Evolutionary conservation across 2,329 filamentous ascomycete genomes (phyloP), one percentile per base, ranked within the genome.

Genomic region (Anthostomella pinea): DNA sequence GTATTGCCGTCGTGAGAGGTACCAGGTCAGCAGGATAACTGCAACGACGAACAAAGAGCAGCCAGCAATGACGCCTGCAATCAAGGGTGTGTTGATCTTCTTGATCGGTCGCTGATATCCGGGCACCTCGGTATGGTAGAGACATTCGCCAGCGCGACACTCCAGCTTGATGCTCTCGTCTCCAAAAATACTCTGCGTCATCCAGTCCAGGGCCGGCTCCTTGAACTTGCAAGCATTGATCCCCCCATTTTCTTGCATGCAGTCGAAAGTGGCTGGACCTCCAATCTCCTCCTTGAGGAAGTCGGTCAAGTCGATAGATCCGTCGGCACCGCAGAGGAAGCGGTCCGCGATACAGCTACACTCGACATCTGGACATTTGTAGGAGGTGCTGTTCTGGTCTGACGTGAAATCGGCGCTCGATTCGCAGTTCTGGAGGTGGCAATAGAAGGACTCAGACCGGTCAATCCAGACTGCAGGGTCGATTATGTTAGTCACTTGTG

Each of bases 21-120:
- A 95, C 89, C 90, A 98, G 14, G 89, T 80, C 1, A 80, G 57
- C 11, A 97, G 66, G 30, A 96, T 87, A 33, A 91, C 79, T 2
- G 81, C 86, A n/a, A 95, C 88, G 9, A 98, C 73, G 56, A 96
- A 95, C 0, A 98, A 72, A 0, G 85, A 85, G 54, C 81, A 86
- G 6, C 79, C 84, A 16, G 89, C 90, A 54, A 98, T 97, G 30
- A 96, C 86, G 10, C 87, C 85, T 8, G 94, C 91, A 51, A 98
- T 98, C 31, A 98, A 73, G 3, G 91, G 93, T 0, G 91, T 97
- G 62, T 98, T 98, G 66, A 98, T 97, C 59, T 84, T 83, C 68
- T 96, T 95, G 42, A 96, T 77, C 1, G 91, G 89, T 14, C 85
- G 77, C 49, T 85, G 75, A 57, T 95, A 98, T 13, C 94, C 93